Evolutionary conservation across 805 yeast genomes (phyloP), one percentile per base, ranked within the genome.

Genomic region (Teunomyces atbi): DNA sequence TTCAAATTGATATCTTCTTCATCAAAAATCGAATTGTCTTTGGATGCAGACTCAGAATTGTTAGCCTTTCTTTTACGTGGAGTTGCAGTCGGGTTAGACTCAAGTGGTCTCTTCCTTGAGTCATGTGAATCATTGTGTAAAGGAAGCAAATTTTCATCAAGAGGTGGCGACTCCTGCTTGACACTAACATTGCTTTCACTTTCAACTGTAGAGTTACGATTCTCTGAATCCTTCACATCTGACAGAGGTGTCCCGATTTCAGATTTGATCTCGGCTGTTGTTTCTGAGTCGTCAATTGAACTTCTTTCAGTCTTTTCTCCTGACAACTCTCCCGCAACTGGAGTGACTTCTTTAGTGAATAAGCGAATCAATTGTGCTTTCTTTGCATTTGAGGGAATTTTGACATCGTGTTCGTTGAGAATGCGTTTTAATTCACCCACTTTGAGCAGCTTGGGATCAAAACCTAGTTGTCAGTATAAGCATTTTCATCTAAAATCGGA

Each of bases 371-470:
- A 71, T 10, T 79, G 82, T 5, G 78, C 66, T 62, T 92, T 92
- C 59, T 83, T 87, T 5, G 90, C 84, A 39, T 76, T 70, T 1
- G 85, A 69, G 0, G 86, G 76, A 58, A 74, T 83, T 1, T 66
- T 62, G n/a, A 91, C 71, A n/a, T 78, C 74, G 59, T 89, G 78
- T 45, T 79, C 83, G 10, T 73, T 64, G 44, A 92, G 70, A 18
- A 89, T 74, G 18, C 81, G 76, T 56, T 94, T 77, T 58, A 92
- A 71, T 48, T 86, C 81, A 3, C 90, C 81, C 18, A 88, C 83
- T 43, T 82, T 85, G 52, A 86, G 68, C 33, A 74, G 68, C 20
- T 74, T 67, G 5, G 92, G 86, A 59, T 89, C 83, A 62, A 87
- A 89, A n/a, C 76, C 88, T 64, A 61, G 11, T 12, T 6, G 26